Conservation (phyloP, 2,329 filamentous ascomycete species). For the Colletotrichum orbiculare region DNA sequence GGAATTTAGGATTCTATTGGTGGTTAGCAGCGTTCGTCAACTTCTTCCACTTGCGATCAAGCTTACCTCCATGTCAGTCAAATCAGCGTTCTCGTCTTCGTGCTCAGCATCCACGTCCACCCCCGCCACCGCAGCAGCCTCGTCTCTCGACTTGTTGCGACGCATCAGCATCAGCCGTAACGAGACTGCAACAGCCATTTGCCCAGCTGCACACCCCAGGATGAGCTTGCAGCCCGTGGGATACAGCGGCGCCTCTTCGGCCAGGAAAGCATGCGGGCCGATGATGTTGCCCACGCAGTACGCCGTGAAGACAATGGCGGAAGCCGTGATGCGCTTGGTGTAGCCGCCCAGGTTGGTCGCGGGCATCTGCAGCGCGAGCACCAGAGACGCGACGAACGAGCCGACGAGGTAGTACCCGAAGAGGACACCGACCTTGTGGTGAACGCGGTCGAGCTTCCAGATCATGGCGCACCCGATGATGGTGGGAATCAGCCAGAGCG, state of each 20-base stretch:
- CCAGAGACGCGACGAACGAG: slow-evolving; percentile 61
- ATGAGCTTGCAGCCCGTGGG: slow-evolving; percentile 63
- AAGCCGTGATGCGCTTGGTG: slow-evolving; percentile 58
- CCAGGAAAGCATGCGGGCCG: slow-evolving; percentile 58
- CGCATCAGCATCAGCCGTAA: slow-evolving; percentile 49
- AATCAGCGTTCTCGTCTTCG: slow-evolving; percentile 44
- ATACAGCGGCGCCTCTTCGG: slow-evolving; percentile 58
- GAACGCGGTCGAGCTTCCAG: slow-evolving; percentile 57
- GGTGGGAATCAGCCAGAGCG: slow-evolving; percentile 61
- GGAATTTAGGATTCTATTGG: slow-evolving; percentile 43
- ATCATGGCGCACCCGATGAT: slow-evolving; percentile 60
- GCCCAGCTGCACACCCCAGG: slow-evolving; percentile 56
- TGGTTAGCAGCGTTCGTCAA: neutral
- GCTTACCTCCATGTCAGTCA: slow-evolving; percentile 53
- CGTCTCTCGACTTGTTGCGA: slow-evolving; percentile 53
- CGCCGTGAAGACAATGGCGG: slow-evolving; percentile 58
- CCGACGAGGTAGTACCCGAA: slow-evolving; percentile 63
- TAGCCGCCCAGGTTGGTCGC: slow-evolving; percentile 60
- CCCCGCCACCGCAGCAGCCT: slow-evolving; percentile 38
- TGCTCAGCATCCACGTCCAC: slow-evolving; percentile 36
- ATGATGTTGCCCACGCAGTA: slow-evolving; percentile 60
- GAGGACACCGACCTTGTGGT: slow-evolving; percentile 58
- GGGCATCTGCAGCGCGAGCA: slow-evolving; percentile 64
- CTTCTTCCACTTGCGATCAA: neutral
- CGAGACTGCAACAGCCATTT: slow-evolving; percentile 50